A percentile compares a stretch with the other conserved stretches of the same genome.
Evolutionary conservation across 2,329 filamentous ascomycete species (phyloP).

Genomic region (Ophidiomyces ophidiicola): DNA sequence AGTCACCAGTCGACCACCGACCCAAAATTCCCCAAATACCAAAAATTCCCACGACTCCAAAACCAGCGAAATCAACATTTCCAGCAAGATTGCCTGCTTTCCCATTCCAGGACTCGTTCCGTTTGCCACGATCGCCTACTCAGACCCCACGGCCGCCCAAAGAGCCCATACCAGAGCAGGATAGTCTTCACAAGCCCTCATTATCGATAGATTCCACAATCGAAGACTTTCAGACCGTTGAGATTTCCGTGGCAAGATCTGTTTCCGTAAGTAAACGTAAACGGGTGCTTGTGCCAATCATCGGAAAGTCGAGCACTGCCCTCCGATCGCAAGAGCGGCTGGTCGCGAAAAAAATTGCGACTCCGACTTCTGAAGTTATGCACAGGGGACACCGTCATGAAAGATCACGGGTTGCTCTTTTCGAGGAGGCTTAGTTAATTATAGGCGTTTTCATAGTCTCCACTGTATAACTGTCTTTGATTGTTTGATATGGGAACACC

Average conservation of each 20-base stretch:
- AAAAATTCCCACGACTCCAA: background rate
- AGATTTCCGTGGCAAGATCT: conserved; percentile 31
- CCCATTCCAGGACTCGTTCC: conserved; percentile 1
- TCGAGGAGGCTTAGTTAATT: conserved; percentile 16
- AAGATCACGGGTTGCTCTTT: conserved; percentile 15
- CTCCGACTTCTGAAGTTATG: conserved; percentile 21
- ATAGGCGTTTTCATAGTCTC: no score
- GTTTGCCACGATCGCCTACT: background rate
- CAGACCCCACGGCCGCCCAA: no score
- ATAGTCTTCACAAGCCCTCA: conserved; percentile 5
- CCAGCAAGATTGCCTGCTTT: background rate
- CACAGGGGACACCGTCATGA: conserved; percentile 18
- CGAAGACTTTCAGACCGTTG: conserved; percentile 17
- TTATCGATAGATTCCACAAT: conserved; percentile 12
- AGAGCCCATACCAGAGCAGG: background rate
- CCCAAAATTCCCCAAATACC: background rate
- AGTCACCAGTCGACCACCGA: background rate
- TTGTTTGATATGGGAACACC: no score
- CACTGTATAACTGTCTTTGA: no score
- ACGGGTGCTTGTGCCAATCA: conserved; percentile 29
- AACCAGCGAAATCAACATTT: background rate
- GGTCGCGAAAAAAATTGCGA: conserved; percentile 19
- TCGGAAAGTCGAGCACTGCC: conserved; percentile 18
- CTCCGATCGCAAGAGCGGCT: conserved; percentile 21
- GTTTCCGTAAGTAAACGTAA: conserved; percentile 28